Evolutionary conservation across 805 yeast genomes (phyloP), one percentile per base, ranked within the genome.

Genomic region (Kodamaea neixiangensis): DNA sequence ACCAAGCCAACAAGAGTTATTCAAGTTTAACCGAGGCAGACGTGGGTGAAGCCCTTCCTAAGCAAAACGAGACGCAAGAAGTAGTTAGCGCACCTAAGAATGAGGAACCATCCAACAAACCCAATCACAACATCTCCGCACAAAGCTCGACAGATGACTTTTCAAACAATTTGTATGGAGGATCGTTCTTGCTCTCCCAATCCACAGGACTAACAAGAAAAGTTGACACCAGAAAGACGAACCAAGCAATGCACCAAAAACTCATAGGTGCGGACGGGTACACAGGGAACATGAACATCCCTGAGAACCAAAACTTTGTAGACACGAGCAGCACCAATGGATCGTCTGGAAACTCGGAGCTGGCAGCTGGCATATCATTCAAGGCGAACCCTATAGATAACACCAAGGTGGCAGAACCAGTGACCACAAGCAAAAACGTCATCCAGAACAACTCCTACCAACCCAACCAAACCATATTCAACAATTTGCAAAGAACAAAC

Each of bases 171-270:
- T 44, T 73, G 44, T 74, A 74, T 53, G 77, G 78, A 5, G 78
- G 78, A 3, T 71, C 76, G 7, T 57, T 74, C 13, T 62, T 73
- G 42, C 56, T 74, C 17, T 73, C 78, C 2, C 78, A 74, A 52
- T 71, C 76, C 1, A 74, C 78, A 0, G 78, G 78, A 2, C 52
- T 72, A 41, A 67, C 71, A 5, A 66, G 68, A 47, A 73, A 74
- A 52, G 52, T 74, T 1, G 68, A 67, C 40, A 40, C 49, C 44
- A 51, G 49, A 22, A 34, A 45, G 11, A 25, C 31, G 10, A 25
- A 25, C 31, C 31, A 25, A 25, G 31, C 31, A 9, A 25, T 25
- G 10, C 5, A 25, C 31, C 54, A 51, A 42, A 46, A 45, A 29
- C 29, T 40, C 11, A 37, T 47, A 5, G 56, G 54, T 3, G 47